Base-by-base conservation (phyloP, 1,284 basidiomycete species). In the Anthracocystis walkeri region DNA sequence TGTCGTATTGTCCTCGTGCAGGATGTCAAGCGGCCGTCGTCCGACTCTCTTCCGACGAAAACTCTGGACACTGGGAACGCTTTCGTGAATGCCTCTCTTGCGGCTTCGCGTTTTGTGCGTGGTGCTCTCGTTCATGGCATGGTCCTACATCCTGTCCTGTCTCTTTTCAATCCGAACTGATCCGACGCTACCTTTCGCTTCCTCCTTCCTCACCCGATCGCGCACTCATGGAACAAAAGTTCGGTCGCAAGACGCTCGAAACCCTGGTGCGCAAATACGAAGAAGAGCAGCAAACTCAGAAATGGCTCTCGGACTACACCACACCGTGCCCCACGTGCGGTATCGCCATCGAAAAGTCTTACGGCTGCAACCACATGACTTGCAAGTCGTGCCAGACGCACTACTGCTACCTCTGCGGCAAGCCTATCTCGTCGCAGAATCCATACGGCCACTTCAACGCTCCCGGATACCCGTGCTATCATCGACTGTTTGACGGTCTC, bases 341-440 rank as follows among this genome's bases (percentile, higher is more conserved):
- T 7, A 67, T 72, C 18, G 62, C 66, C 6, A 72, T 75, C 20
- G 77, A 75, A 49, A 78, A 75, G 53, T 61, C 59, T n/a, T 69
- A 67, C 31, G 77, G 77, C 3, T 78, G 77, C 51, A 78, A 78
- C 49, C 77, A 78, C 48, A 75, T 78, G 69, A 78, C 73, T 2
- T 78, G 77, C 58, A 71, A 63, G n/a, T 52, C 58, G 35, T 78
- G 77, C 38, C 48, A 58, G 48, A 71, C 73, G 48, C 77, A 78
- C 45, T 78, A 74, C 50, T 78, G 77, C 53, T 75, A 75, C 21
- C 55, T 78, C 20, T 78, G 77, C 58, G 73, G 73, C n/a, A 67
- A 75, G 54, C 31, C 62, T 0, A 68, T 78, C 21, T 62, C 58
- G 25, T 51, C 58, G 11, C 63, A 63, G 33, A 72, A 73, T 25